phyloP scores from a whole-genome alignment of 2,329 filamentous ascomycete species.

The Paradendryphiella salina region DNA sequence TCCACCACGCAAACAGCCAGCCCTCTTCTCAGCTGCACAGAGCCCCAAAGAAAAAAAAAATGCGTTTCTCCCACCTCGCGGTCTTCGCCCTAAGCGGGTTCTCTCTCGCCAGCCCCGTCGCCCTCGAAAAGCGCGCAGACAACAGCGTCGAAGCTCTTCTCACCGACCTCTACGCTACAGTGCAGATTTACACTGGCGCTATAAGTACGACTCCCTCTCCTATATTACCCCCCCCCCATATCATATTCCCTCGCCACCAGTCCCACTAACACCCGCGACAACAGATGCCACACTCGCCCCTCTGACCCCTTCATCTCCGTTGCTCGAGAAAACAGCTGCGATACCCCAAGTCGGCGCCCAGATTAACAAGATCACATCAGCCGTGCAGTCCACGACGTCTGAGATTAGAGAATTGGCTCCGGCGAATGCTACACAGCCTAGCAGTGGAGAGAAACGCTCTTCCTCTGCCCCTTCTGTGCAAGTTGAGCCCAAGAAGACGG shows the following conservation, averaged over 20 bases:
- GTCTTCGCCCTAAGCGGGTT: constrained; percentile 18
- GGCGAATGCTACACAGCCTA: constrained; percentile 5
- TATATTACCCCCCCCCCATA: not conserved
- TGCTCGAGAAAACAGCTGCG: constrained; percentile 24
- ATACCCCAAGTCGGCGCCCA: constrained; percentile 20
- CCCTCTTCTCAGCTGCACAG: too few relatives aligned
- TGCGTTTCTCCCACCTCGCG: constrained; percentile 23
- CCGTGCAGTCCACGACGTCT: constrained; percentile 13
- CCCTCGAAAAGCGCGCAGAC: constrained; percentile 9
- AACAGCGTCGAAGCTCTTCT: constrained; percentile 14
- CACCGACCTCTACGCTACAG: constrained; percentile 22
- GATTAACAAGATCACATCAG: constrained; percentile 20
- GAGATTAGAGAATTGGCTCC: constrained; percentile 16
- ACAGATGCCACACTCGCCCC: constrained; percentile 24
- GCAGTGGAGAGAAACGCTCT: not conserved
- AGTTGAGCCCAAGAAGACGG: constrained; percentile 3
- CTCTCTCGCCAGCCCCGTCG: constrained; percentile 21
- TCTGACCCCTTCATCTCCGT: constrained; percentile 19
- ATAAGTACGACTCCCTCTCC: constrained; percentile 13
- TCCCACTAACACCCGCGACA: too few relatives aligned
- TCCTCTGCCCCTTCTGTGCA: not conserved
- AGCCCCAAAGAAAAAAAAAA: constrained; percentile 1
- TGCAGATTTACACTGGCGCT: constrained; percentile 25
- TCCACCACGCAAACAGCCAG: too few relatives aligned
- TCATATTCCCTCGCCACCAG: not conserved